phyloP scores from a whole-genome alignment of 2,329 filamentous ascomycete genomes.

The Scedosporium dehoogii region DNA sequence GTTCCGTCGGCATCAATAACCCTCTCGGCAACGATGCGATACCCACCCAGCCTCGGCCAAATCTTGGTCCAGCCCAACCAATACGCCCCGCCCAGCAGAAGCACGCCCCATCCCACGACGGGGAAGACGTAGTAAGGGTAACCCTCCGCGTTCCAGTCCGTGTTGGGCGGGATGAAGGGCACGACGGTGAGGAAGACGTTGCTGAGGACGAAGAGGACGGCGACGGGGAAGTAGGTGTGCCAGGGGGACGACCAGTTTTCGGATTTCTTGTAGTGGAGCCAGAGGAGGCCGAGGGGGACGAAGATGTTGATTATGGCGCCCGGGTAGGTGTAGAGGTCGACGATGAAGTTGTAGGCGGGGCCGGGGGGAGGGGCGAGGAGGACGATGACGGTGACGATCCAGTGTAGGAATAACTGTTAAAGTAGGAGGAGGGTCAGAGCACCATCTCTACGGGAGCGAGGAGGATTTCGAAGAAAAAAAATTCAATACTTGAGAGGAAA shows the following conservation, averaged over 20 bases:
- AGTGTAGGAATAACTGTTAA: slow-evolving; percentile 49
- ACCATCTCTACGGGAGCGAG: not conserved
- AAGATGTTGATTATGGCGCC: slow-evolving; percentile 44
- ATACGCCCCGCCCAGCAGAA: slow-evolving; percentile 40
- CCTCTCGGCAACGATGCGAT: slow-evolving; percentile 35
- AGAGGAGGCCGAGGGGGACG: slow-evolving; percentile 39
- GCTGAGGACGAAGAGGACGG: slow-evolving; percentile 36
- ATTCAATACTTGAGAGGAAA: too few relatives aligned
- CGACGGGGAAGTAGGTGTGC: slow-evolving; percentile 38
- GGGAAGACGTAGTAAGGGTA: slow-evolving; percentile 50
- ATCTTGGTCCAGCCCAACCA: slow-evolving; percentile 43
- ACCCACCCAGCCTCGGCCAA: slow-evolving; percentile 37
- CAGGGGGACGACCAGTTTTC: slow-evolving; percentile 45
- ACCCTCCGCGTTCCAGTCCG: slow-evolving; percentile 33
- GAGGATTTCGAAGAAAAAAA: not conserved
- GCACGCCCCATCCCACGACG: slow-evolving; percentile 40
- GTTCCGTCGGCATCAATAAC: slow-evolving; percentile 26
- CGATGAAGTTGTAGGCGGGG: slow-evolving; percentile 58
- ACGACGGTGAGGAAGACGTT: slow-evolving; percentile 43
- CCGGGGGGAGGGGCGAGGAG: slow-evolving; percentile 58
- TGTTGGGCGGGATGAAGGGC: slow-evolving; percentile 44
- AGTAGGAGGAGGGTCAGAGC: not conserved
- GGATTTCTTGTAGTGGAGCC: slow-evolving; percentile 36
- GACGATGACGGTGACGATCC: slow-evolving; percentile 54
- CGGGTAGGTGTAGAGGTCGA: slow-evolving; percentile 44